phyloP scores from a whole-genome alignment of 2,329 filamentous ascomycete genomes.

The Leptodontidium sp. region DNA sequence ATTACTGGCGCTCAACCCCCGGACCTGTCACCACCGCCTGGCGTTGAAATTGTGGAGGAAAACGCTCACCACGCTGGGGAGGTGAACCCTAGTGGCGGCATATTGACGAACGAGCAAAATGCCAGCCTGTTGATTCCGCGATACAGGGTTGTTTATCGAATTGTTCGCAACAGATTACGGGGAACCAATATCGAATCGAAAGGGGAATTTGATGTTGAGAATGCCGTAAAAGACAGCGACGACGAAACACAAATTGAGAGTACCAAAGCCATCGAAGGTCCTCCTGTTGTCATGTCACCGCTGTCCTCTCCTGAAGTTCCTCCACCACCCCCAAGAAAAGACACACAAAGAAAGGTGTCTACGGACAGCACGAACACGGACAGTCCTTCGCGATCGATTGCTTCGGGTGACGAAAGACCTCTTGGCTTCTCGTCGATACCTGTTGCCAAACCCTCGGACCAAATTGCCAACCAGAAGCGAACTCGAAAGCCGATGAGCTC shows the following conservation, averaged over 20 bases:
- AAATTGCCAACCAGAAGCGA: slow-evolving; percentile 44
- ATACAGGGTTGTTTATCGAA: slow-evolving; percentile 67
- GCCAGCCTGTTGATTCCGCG: slow-evolving; percentile 33
- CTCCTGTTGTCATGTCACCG: slow-evolving; percentile 24
- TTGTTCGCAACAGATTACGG: slow-evolving; percentile 60
- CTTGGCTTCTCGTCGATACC: slow-evolving; percentile 20
- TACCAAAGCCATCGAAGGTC: background rate
- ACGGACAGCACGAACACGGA: background rate
- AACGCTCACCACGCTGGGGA: slow-evolving; percentile 42
- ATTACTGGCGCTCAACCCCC: slow-evolving; percentile 61
- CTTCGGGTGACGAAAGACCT: slow-evolving; percentile 23
- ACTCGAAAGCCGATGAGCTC: slow-evolving; percentile 43
- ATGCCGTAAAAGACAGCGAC: slow-evolving; percentile 30
- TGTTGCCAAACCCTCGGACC: slow-evolving; percentile 32
- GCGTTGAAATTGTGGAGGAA: slow-evolving; percentile 66
- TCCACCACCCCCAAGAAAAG: slow-evolving; percentile 13
- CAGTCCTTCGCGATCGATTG: slow-evolving; percentile 13
- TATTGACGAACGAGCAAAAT: slow-evolving; percentile 34
- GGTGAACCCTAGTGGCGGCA: slow-evolving; percentile 32
- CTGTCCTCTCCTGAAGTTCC: slow-evolving; percentile 21
- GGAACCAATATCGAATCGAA: slow-evolving; percentile 51
- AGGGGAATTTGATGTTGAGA: slow-evolving; percentile 39
- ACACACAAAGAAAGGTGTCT: background rate
- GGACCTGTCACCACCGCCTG: slow-evolving; percentile 62
- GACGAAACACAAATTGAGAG: slow-evolving; percentile 18